A percentile compares a stretch with the other conserved stretches of the same genome.
Conservation (phyloP, 805 yeast species). For the Cephaloascus fragrans region DNA sequence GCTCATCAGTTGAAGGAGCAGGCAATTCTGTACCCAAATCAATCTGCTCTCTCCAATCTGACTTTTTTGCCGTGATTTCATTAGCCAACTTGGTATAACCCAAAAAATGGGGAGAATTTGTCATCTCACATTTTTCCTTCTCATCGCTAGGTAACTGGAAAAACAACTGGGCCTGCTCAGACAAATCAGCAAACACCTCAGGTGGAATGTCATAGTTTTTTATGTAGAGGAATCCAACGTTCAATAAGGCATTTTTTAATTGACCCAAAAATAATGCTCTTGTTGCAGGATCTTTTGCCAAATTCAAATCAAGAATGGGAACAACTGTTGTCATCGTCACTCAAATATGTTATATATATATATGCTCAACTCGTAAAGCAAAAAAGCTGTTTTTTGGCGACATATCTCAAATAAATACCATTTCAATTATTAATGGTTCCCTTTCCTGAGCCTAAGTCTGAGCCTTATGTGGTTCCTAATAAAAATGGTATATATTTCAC, state of each 20-base stretch:
- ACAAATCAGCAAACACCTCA: slow-evolving; percentile 24
- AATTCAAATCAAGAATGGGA: slow-evolving; percentile 34
- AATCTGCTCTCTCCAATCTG: slow-evolving; percentile 55
- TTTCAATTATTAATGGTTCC: no score
- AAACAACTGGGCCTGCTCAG: slow-evolving; percentile 27
- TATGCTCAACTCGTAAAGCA: no score
- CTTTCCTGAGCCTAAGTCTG: no score
- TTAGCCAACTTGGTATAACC: slow-evolving; percentile 50
- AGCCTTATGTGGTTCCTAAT: no score
- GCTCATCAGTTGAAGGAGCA: slow-evolving; percentile 26
- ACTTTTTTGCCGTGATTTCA: slow-evolving; percentile 42
- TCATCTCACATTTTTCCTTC: slow-evolving; percentile 41
- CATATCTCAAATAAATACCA: no score
- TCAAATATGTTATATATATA: no score
- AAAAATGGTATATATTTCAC: no score
- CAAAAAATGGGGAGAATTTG: slow-evolving; percentile 45
- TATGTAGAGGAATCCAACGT: slow-evolving; percentile 46
- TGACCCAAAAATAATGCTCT: slow-evolving; percentile 30
- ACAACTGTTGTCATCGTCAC: no score
- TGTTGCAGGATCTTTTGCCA: slow-evolving; percentile 30
- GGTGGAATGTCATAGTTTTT: slow-evolving; percentile 35
- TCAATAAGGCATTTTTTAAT: slow-evolving; percentile 36
- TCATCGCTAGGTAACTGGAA: slow-evolving; percentile 37
- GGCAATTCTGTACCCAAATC: slow-evolving; percentile 47
- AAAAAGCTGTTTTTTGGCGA: no score